These are phyloP conservation scores for Neurospora tetraspora DNA, from an alignment of 495 filamentous ascomycete genomes.

Conservation along the genomic window DNA sequence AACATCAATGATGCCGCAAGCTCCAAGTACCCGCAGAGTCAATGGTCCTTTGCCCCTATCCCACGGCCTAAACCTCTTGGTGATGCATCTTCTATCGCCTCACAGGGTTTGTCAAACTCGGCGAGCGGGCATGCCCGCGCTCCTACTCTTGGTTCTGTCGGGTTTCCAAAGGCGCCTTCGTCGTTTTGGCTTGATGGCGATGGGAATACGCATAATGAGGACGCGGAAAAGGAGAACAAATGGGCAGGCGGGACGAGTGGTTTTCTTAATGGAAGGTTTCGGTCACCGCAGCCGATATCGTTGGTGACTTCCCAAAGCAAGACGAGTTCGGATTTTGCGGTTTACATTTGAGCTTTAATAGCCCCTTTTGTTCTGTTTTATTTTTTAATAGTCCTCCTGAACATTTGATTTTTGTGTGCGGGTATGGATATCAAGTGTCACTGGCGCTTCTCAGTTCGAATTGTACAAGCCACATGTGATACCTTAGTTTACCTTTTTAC, in stretches of 20 bases:
- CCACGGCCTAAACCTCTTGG: not conserved
- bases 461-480: not conserved
- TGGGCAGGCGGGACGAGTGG: not conserved
- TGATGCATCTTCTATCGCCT: not conserved
- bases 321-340: slow-evolving; percentile 14
- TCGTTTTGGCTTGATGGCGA: not conserved
- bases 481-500: not conserved
- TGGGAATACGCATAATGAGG: not conserved
- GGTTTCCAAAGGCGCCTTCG: not conserved
- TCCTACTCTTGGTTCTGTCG: not conserved
- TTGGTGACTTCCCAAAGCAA: slow-evolving; percentile 3
- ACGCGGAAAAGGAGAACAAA: not conserved
- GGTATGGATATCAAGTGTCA: not conserved
- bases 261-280: not conserved
- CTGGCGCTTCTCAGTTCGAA: not conserved
- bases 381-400: not conserved
- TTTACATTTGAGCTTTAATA: slow-evolving; percentile 12
- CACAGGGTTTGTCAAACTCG: not conserved
- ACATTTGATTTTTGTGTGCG: not conserved
- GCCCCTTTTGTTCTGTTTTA: not conserved
- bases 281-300: slow-evolving; percentile 1
- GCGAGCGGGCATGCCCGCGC: not conserved
- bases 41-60: not conserved
- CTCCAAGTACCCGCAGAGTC: not conserved
- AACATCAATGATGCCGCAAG: slow-evolving; percentile 1